Conservation (phyloP, 345 rosid genomes). For the Mercurialis annua region DNA sequence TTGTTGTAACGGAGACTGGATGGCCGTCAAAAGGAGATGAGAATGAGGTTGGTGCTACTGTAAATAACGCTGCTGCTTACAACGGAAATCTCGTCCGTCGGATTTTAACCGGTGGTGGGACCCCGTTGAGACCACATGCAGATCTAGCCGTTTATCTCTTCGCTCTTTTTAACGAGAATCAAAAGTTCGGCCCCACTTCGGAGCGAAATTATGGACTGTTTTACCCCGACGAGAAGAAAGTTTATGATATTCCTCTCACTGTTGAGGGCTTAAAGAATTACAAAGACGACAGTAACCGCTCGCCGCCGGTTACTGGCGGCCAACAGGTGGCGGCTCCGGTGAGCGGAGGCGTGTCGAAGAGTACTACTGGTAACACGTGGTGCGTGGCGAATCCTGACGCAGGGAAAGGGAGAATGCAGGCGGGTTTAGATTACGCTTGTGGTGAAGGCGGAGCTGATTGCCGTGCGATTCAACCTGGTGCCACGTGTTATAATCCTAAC, state of each 20-base stretch:
- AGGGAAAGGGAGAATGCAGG: constrained; percentile 51
- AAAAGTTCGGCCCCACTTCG: constrained; percentile 73
- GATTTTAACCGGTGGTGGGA: constrained; percentile 80
- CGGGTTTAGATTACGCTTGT: constrained; percentile 69
- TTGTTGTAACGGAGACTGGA: constrained; percentile 87
- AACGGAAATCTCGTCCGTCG: constrained; percentile 85
- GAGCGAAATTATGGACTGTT: constrained; percentile 95
- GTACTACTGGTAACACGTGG: constrained; percentile 59
- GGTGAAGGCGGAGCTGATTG: constrained; percentile 94
- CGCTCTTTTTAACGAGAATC: constrained; percentile 87
- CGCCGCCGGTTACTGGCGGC: constrained; percentile 10
- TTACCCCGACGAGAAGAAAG: constrained; percentile 72
- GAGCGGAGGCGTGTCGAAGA: constrained; percentile 19
- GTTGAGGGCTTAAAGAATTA: constrained; percentile 49
- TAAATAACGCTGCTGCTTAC: constrained; percentile 73
- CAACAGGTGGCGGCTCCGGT: constrained; percentile 11
- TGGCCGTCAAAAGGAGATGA: constrained; percentile 94
- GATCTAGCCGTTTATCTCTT: constrained; percentile 88
- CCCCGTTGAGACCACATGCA: constrained; percentile 72
- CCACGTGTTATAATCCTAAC: constrained; percentile 63
- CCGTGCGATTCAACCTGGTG: constrained; percentile 65
- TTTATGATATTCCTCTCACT: constrained; percentile 74
- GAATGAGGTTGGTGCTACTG: constrained; percentile 67
- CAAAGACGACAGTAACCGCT: constrained; percentile 8
- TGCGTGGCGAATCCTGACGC: constrained; percentile 59